Conservation (phyloP, 2,329 filamentous ascomycete species). For the Ophiobolus disseminans region DNA sequence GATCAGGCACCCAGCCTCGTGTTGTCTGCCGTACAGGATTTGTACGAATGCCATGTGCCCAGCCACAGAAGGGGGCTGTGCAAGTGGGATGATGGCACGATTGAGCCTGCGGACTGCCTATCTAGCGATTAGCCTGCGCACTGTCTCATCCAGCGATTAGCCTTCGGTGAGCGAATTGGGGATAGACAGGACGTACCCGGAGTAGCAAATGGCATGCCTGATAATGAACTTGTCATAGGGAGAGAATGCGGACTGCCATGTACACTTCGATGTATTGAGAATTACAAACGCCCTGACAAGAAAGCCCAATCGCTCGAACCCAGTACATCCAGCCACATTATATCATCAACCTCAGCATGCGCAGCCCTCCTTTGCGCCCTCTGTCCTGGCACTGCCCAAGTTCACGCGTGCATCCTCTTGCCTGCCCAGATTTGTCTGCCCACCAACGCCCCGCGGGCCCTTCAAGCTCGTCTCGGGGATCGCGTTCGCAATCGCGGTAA, state of each 20-base stretch:
- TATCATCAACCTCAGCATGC: constrained; percentile 70
- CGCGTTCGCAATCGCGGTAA: constrained; percentile 96
- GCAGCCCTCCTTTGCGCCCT: constrained; percentile 86
- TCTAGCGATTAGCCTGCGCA: too few species aligned
- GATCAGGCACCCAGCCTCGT: background rate
- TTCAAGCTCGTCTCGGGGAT: constrained; percentile 97
- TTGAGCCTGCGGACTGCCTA: too few species aligned
- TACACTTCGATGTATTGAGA: background rate
- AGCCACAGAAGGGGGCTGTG: background rate
- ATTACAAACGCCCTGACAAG: constrained; percentile 6
- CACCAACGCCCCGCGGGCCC: constrained; percentile 73
- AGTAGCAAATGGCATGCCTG: too few species aligned
- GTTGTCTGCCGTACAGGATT: background rate
- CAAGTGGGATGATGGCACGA: too few species aligned
- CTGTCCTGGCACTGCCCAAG: constrained; percentile 73
- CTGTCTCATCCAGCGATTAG: too few species aligned
- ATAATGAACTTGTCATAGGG: too few species aligned
- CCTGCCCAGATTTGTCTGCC: constrained; percentile 63
- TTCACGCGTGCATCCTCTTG: constrained; percentile 78
- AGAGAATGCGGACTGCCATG: background rate
- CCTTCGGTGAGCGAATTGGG: constrained; percentile 3
- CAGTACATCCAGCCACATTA: background rate
- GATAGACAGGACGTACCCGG: background rate
- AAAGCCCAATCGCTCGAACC: constrained; percentile 1
- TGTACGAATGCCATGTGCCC: background rate